phyloP scores from a whole-genome alignment of 2,329 filamentous ascomycete species.

The Pseudogymnoascus sp. region DNA sequence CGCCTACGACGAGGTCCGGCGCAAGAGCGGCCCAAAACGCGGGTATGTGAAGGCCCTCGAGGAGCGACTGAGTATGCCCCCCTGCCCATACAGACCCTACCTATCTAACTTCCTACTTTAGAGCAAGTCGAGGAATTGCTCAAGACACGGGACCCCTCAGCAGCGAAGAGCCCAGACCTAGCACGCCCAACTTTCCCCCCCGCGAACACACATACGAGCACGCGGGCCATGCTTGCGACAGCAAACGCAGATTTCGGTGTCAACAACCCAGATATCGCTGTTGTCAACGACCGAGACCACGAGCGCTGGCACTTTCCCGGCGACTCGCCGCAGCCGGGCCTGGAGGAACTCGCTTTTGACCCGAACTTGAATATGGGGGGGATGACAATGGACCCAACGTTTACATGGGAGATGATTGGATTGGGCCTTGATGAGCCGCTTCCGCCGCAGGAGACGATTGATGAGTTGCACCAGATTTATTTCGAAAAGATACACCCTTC shows the following conservation, averaged over 20 bases:
- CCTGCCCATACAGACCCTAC: not conserved
- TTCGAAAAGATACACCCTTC: conserved; percentile 88
- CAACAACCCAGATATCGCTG: conserved; percentile 41
- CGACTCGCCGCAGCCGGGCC: conserved; percentile 45
- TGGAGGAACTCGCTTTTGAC: conserved; percentile 55
- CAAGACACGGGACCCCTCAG: conserved; percentile 63
- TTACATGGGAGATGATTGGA: conserved; percentile 77
- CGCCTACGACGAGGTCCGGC: conserved; percentile 62
- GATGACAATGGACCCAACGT: conserved; percentile 47
- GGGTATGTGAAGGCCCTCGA: conserved; percentile 70
- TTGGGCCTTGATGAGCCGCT: conserved; percentile 64
- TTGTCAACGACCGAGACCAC: conserved; percentile 42
- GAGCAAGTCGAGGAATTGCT: conserved; percentile 90
- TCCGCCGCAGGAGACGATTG: conserved; percentile 61
- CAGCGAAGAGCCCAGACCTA: conserved; percentile 18
- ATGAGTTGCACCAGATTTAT: conserved; percentile 71
- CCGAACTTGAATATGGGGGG: conserved; percentile 41
- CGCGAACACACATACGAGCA: conserved; percentile 9
- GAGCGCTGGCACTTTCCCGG: conserved; percentile 49
- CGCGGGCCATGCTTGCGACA: not conserved
- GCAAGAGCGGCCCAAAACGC: conserved; percentile 65
- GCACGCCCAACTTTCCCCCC: conserved; percentile 17
- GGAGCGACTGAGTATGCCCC: conserved; percentile 72
- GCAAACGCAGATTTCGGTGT: conserved; percentile 34
- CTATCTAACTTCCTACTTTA: conserved; percentile 32